Conservation (phyloP, 306 rosid species). For the Acacia crassicarpa region DNA sequence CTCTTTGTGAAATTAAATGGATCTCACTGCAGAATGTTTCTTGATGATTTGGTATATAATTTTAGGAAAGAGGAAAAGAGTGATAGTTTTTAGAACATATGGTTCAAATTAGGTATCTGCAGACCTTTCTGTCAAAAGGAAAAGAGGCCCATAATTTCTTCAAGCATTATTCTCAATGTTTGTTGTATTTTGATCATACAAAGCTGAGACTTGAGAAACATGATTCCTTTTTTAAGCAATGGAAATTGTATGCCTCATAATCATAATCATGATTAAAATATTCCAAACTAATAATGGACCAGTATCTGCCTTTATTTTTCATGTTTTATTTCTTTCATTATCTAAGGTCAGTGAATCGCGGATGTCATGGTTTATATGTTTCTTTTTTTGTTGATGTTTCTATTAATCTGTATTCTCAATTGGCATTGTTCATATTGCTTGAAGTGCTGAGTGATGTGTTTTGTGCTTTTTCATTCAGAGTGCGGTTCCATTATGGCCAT, state of each 20-base stretch:
- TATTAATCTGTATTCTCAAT: slow-evolving; percentile 10
- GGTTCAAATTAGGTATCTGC: neutral
- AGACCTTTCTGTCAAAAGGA: neutral
- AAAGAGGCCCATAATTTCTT: neutral
- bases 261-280: neutral
- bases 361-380: slow-evolving; percentile 16
- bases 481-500: slow-evolving; percentile 97
- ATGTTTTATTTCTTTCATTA: slow-evolving; percentile 1
- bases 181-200: neutral
- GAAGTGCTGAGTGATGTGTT: slow-evolving; percentile 19
- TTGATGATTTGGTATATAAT: neutral
- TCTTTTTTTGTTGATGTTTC: neutral
- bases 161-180: neutral
- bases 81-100: neutral
- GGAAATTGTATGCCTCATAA: neutral
- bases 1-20: slow-evolving; percentile 22
- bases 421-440: slow-evolving; percentile 24
- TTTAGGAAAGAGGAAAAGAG: neutral
- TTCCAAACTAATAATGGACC: neutral
- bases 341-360: neutral
- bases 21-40: neutral
- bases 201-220: neutral
- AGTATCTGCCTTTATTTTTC: slow-evolving; percentile 1
- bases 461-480: slow-evolving; percentile 61
- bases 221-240: neutral